Conservation (phyloP, 1,139 yeast genomes). For the Geotrichum histeridarum region DNA sequence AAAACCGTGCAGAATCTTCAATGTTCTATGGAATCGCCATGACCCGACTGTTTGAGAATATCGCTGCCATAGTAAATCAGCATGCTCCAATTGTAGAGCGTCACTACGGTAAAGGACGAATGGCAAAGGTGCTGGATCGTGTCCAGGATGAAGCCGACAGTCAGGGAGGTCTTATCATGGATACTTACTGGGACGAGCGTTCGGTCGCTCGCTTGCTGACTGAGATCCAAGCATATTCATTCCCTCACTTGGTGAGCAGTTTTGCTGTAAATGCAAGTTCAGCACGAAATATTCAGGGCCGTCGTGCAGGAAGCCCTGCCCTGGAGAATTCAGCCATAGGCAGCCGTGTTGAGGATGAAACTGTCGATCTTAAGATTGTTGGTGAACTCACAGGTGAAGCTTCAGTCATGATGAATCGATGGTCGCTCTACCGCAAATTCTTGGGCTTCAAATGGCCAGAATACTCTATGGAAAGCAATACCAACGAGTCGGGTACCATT, state of each 20-base stretch:
- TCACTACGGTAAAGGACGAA: conserved; percentile 64
- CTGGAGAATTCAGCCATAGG: conserved; percentile 11
- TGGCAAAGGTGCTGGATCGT: conserved; percentile 60
- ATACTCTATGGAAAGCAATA: conserved; percentile 26
- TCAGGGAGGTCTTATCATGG: conserved; percentile 82
- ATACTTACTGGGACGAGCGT: conserved; percentile 75
- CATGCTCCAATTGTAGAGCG: conserved; percentile 74
- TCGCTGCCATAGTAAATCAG: conserved; percentile 78
- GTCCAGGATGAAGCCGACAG: conserved; percentile 86
- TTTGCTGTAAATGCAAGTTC: conserved; percentile 26
- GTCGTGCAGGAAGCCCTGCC: conserved; percentile 29
- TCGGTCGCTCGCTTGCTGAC: conserved; percentile 52
- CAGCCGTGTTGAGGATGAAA: conserved; percentile 32
- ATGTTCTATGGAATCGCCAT: conserved; percentile 60
- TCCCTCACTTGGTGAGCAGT: conserved; percentile 39
- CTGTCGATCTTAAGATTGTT: conserved; percentile 48
- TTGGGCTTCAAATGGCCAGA: conserved; percentile 61
- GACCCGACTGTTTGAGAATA: conserved; percentile 74
- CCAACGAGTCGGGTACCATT: conserved; percentile 18
- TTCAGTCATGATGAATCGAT: conserved; percentile 71
- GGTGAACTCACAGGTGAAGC: conserved; percentile 62
- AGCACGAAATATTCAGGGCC: conserved; percentile 4
- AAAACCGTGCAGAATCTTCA: conserved; percentile 35
- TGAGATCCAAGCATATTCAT: conserved; percentile 56
- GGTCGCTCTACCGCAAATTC: conserved; percentile 81